Percentiles rank a stretch among this genome's conserved stretches.
phyloP scores from a whole-genome alignment of 495 filamentous ascomycete species.

The Daldinia vernicosa region DNA sequence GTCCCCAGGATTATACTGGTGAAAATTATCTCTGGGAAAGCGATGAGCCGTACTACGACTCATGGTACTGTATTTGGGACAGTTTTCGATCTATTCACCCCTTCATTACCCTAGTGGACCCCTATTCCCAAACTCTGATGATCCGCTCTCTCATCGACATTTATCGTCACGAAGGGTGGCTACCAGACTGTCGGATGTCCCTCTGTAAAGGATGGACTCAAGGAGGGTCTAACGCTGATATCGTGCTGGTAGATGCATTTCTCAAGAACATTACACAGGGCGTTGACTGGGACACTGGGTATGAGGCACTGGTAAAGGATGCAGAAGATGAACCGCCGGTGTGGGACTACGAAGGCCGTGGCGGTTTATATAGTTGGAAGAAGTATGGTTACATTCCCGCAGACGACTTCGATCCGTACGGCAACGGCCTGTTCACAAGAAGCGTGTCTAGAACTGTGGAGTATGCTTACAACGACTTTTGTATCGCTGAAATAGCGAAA shows the following conservation, averaged over 20 bases:
- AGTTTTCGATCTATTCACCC: conserved; percentile 72
- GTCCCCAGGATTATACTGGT: conserved; percentile 76
- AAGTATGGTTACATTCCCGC: conserved; percentile 68
- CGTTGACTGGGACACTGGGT: conserved; percentile 72
- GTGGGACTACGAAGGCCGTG: conserved; percentile 74
- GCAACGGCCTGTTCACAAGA: conserved; percentile 69
- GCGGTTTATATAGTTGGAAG: conserved; percentile 71
- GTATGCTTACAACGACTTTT: conserved; percentile 78
- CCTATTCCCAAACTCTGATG: conserved; percentile 68
- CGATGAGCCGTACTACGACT: conserved; percentile 75
- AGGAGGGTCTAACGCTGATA: conserved; percentile 77
- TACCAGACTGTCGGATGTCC: conserved; percentile 71
- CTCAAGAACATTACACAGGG: conserved; percentile 67
- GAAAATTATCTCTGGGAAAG: conserved; percentile 78
- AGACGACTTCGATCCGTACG: conserved; percentile 68
- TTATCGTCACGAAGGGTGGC: conserved; percentile 70
- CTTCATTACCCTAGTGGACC: conserved; percentile 72
- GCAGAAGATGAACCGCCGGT: conserved; percentile 72
- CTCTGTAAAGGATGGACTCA: conserved; percentile 74
- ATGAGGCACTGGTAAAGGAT: conserved; percentile 72
- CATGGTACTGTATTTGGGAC: conserved; percentile 77
- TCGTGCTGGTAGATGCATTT: conserved; percentile 71
- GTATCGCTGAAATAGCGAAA: conserved; percentile 67
- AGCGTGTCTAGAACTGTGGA: conserved; percentile 75
- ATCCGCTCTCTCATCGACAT: conserved; percentile 72